phyloP scores from a whole-genome alignment of 768 basidiomycete genomes.

The Termitomyces sp. region DNA sequence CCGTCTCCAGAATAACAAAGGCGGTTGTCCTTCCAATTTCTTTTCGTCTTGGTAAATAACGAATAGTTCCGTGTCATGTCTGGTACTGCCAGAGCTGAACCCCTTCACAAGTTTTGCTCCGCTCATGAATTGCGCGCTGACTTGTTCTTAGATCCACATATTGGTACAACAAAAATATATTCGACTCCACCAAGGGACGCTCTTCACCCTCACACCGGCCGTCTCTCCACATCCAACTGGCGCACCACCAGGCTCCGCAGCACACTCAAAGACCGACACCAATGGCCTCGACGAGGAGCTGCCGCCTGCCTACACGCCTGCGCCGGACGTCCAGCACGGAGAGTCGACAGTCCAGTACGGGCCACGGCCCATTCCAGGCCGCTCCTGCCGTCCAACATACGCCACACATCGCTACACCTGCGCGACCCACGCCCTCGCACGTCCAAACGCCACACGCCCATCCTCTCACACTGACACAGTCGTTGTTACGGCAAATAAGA shows the following conservation, averaged over 20 bases:
- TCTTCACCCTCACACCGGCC: too few species aligned
- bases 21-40: too few species aligned
- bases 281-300: constrained; percentile 41
- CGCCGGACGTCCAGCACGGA: constrained; percentile 46
- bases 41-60: too few species aligned
- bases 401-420: neutral
- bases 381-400: constrained; percentile 2
- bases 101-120: too few species aligned
- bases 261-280: neutral
- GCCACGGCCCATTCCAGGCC: constrained; percentile 55
- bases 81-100: too few species aligned
- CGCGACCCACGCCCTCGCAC: neutral
- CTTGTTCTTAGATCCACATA: too few species aligned
- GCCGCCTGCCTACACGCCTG: constrained; percentile 67
- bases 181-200: too few species aligned
- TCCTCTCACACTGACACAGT: neutral
- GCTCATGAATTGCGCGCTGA: too few species aligned
- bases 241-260: neutral
- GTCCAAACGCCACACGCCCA: neutral
- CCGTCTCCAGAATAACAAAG: too few species aligned
- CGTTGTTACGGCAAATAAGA: constrained; percentile 3
- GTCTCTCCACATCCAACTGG: constrained; percentile 25
- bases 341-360: constrained; percentile 65
- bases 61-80: too few species aligned
- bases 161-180: too few species aligned